A percentile compares a stretch with the other conserved stretches of the same genome.
Evolutionary conservation across 345 rosid genomes (phyloP).

Genomic region (sweet orange (Citrus sinensis)): DNA sequence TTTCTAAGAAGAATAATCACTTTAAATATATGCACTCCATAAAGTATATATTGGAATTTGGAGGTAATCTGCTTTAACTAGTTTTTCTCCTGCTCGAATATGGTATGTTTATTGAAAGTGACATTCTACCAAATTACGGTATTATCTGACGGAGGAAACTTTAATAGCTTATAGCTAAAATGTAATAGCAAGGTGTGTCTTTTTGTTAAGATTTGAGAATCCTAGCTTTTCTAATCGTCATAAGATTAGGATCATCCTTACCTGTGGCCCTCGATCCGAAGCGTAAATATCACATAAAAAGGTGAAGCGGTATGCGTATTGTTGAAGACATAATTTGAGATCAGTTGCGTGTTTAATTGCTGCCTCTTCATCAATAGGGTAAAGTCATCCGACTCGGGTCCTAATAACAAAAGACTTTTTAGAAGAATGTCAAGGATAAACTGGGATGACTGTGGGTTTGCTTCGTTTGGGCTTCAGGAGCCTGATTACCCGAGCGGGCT

Average conservation of each 20-base stretch:
- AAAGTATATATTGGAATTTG: not conserved
- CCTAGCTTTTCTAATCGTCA: not conserved
- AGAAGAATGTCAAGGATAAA: no score
- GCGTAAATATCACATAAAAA: no score
- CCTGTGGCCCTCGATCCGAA: not conserved
- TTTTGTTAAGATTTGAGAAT: not conserved
- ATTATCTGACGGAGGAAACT: not conserved
- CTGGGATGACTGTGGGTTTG: no score
- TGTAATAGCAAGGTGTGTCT: not conserved
- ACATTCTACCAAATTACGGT: not conserved
- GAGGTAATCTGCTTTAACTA: not conserved
- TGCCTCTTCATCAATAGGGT: no score
- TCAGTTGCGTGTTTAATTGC: no score
- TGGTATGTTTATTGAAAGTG: not conserved
- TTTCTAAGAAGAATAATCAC: not conserved
- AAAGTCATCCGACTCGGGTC: no score
- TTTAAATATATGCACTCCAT: not conserved
- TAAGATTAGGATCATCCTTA: no score
- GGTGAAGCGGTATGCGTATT: not conserved
- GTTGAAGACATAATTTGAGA: not conserved
- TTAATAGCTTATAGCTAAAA: not conserved
- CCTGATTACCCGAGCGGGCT: no score
- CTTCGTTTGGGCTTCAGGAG: no score
- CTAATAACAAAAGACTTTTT: rapidly evolving
- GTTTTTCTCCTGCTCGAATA: no score